A percentile compares a stretch with the other conserved stretches of the same genome.
Conservation (phyloP, 345 rosid genomes). For the Linum lewisii region DNA sequence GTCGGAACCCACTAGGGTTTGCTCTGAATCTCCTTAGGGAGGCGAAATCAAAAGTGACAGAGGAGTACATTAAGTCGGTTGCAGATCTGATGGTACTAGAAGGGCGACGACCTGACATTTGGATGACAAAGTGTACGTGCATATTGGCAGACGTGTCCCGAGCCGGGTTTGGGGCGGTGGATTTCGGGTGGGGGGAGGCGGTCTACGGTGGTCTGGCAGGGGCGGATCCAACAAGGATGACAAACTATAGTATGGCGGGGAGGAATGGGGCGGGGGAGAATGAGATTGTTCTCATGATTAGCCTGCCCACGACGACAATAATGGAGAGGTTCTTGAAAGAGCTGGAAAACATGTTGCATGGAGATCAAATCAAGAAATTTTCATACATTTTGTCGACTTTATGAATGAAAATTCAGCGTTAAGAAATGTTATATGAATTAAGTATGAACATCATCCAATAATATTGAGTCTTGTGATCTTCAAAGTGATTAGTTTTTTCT, state of each 20-base stretch:
- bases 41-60: slow-evolving; percentile 35
- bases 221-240: not conserved
- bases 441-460: no score
- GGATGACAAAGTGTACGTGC: slow-evolving; percentile 3
- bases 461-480: no score
- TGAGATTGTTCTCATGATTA: slow-evolving; percentile 8
- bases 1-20: slow-evolving; percentile 35
- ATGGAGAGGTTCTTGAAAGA: slow-evolving; percentile 6
- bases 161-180: slow-evolving; percentile 6
- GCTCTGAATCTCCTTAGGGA: slow-evolving; percentile 35
- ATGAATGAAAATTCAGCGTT: no score
- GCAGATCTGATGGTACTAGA: slow-evolving; percentile 36
- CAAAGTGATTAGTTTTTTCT: no score
- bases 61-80: slow-evolving; percentile 45
- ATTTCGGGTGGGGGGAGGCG: slow-evolving; percentile 20
- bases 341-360: not conserved
- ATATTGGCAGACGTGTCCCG: slow-evolving; percentile 10
- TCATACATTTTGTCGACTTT: not conserved
- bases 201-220: slow-evolving; percentile 12
- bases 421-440: no score
- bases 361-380: not conserved
- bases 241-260: slow-evolving; percentile 3
- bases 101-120: slow-evolving; percentile 33
- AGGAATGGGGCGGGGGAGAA: slow-evolving; percentile 13
- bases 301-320: slow-evolving; percentile 14